phyloP scores from a whole-genome alignment of 2,329 filamentous ascomycete genomes.

The Clonostachys rosea region DNA sequence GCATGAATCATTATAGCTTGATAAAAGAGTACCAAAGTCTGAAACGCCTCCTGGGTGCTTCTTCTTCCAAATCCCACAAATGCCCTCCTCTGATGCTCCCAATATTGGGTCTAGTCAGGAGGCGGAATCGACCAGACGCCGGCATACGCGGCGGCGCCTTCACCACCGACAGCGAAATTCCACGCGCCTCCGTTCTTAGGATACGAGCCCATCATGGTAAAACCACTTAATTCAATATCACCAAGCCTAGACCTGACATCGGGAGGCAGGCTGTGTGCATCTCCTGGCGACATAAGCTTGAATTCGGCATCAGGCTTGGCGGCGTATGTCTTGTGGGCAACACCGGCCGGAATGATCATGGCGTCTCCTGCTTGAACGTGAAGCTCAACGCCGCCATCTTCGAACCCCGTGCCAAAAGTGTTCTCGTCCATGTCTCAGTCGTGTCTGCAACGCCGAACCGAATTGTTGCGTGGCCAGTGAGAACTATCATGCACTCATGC shows the following conservation, averaged over 20 bases:
- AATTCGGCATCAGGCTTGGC: conserved; percentile 20
- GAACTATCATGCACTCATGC: conserved; percentile 50
- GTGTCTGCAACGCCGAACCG: conserved; percentile 47
- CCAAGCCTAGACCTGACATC: conserved; percentile 20
- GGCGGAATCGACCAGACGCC: conserved; percentile 1
- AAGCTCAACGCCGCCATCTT: conserved; percentile 40
- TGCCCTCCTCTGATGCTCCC: not conserved
- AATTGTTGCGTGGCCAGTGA: conserved; percentile 42
- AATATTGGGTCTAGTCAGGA: conserved; percentile 2
- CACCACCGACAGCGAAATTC: conserved; percentile 4
- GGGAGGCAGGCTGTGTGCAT: conserved; percentile 23
- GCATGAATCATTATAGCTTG: too few relatives aligned
- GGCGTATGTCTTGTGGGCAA: conserved; percentile 44
- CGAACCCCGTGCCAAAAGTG: conserved; percentile 24
- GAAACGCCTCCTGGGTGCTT: not conserved
- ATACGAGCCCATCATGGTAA: conserved; percentile 37
- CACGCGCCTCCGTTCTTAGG: conserved; percentile 3
- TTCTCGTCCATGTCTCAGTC: conserved; percentile 23
- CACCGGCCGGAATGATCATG: conserved; percentile 51
- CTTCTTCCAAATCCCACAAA: conserved; percentile 1
- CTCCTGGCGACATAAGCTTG: conserved; percentile 30
- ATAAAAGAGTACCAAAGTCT: too few relatives aligned
- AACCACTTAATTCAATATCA: conserved; percentile 19
- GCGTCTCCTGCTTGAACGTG: conserved; percentile 44
- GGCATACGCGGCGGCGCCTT: conserved; percentile 1